Base-by-base conservation (phyloP, 306 rosid species). In the Notholithocarpus densiflorus region DNA sequence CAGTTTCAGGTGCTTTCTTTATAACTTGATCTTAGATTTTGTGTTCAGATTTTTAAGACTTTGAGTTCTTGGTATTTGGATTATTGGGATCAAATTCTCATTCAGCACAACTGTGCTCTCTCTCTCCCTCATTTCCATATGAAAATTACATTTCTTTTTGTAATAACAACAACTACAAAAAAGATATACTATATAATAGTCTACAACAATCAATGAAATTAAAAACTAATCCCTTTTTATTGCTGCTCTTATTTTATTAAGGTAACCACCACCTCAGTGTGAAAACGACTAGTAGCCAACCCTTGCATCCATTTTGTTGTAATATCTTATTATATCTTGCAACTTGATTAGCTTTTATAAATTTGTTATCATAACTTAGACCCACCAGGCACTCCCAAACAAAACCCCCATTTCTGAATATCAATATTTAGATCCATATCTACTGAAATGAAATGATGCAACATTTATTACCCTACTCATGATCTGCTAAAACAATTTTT, bases 211-310 rank as follows among this genome's bases (percentile, higher is more conserved):
- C 80, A 75, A 77, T 8, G 75, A 68, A 75, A 74, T 37, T 51
- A 77, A 79, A 68, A 84, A n/a, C 3, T 18, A 81, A 86, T 71
- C 84, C 87, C 60, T 89, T 80, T 82, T 87, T 84, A 87, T 84
- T 84, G 86, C 86, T 83, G 73, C 78, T 83, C 78, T 74, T 82
- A 77, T 82, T 84, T 78, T 81, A 81, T 89, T 82, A 69, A 87
- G 81, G 84, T 84, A 92, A 89, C 89, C 86, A 83, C 93, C 92
- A 86, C 87, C 91, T 83, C 83, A 81, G 85, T 87, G 64, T 89
- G 98, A 92, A 91, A 95, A 84, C 81, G 98, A 95, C 94, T 61
- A 77, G 85, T 77, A 83, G 92, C 98, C 98, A 89, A 89, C 94
- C 94, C 75, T 75, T 56, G 57, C 83, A 82, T 86, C 80, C 80